A percentile compares a stretch with the other conserved stretches of the same genome.
Evolutionary conservation across 208 protist genomes (phyloP).

Genomic region (Leptomonas seymouri): DNA sequence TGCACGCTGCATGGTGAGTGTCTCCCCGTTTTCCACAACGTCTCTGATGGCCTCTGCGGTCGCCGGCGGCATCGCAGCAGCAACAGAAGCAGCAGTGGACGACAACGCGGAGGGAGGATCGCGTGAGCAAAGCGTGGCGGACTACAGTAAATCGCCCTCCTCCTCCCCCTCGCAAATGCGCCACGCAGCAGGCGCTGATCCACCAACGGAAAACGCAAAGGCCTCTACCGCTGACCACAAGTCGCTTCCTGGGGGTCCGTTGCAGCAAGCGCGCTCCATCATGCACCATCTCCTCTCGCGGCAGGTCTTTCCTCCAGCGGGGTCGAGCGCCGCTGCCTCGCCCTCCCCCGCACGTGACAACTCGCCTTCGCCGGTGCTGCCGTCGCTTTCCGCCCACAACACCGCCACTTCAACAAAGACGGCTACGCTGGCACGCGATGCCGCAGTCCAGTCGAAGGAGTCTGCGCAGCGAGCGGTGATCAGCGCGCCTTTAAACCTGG

Average conservation of each 20-base stretch:
- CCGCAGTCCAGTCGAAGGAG: neutral
- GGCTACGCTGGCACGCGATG: neutral
- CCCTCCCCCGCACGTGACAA: neutral
- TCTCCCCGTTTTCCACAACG: constrained; percentile 34
- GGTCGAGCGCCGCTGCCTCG: neutral
- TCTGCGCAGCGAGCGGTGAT: neutral
- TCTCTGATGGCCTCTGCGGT: neutral
- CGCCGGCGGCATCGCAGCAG: neutral
- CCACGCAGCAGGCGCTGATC: too few species aligned
- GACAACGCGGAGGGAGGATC: too few species aligned
- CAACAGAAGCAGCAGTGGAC: neutral
- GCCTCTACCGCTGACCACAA: neutral
- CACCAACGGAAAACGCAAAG: neutral
- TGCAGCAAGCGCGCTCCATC: constrained; percentile 17
- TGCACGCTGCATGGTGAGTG: constrained; percentile 28
- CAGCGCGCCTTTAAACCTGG: too few species aligned
- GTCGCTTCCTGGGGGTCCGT: neutral
- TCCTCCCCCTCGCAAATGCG: neutral
- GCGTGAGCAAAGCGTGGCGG: too few species aligned
- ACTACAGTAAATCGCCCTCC: neutral
- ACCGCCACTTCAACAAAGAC: neutral
- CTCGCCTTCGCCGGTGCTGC: constrained; percentile 19
- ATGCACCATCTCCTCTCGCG: constrained; percentile 28
- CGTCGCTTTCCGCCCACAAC: constrained; percentile 12
- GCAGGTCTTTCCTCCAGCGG: constrained; percentile 16